Evolutionary conservation across 805 yeast species (phyloP).

Genomic region (Debaryomyces tyrocola): DNA sequence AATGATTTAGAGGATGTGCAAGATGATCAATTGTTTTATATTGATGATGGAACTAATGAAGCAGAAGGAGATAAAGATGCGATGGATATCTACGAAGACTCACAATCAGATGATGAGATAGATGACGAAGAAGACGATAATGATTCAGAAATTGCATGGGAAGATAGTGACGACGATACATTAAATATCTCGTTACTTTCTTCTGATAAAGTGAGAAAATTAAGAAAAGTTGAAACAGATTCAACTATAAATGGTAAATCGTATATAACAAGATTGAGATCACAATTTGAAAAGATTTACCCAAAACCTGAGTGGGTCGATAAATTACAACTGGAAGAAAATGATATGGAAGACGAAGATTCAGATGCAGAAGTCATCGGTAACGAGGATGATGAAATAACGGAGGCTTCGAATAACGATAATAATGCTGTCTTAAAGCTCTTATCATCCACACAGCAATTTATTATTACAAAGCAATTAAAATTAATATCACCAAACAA

Average conservation of each 20-base stretch:
- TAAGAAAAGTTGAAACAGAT: constrained; percentile 63
- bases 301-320: constrained; percentile 85
- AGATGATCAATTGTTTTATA: constrained; percentile 42
- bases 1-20: constrained; percentile 30
- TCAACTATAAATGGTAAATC: constrained; percentile 54
- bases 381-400: constrained; percentile 23
- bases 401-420: constrained; percentile 17
- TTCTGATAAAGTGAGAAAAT: constrained; percentile 64
- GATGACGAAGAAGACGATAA: constrained; percentile 34
- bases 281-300: constrained; percentile 71
- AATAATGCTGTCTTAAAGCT: constrained; percentile 33
- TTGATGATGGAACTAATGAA: constrained; percentile 43
- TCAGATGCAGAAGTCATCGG: constrained; percentile 14
- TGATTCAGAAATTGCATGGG: constrained; percentile 56
- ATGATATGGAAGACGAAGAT: constrained; percentile 13
- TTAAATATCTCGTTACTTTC: constrained; percentile 58
- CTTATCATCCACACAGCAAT: constrained; percentile 33
- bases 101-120: constrained; percentile 4
- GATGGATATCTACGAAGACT: constrained; percentile 27
- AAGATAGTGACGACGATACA: constrained; percentile 87
- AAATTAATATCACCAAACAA: constrained; percentile 67
- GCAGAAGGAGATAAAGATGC: constrained; percentile 19
- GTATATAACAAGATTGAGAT: constrained; percentile 62
- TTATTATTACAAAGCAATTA: constrained; percentile 42
- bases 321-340: constrained; percentile 38